Evolutionary conservation across 1,284 basidiomycete species (phyloP).

Genomic region (Coniferiporia sulphurascens): DNA sequence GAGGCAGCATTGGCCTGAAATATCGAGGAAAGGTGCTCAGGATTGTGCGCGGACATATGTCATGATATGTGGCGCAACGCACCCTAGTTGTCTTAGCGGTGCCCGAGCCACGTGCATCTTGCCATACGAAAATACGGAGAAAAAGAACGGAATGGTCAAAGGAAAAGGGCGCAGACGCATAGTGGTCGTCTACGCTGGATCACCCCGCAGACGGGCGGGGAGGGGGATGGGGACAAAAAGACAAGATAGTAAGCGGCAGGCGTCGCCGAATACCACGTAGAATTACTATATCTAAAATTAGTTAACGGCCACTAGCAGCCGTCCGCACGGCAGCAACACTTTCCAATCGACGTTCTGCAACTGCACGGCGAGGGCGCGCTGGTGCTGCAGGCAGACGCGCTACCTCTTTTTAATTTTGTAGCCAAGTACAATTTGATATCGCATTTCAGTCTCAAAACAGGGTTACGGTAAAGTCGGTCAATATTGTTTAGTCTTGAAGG

Average conservation of each 20-base stretch:
- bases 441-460: no score
- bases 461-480: no score
- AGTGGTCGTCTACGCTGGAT: background rate
- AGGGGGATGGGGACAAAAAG: background rate
- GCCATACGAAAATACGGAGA: conserved; percentile 4
- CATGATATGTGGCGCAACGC: background rate
- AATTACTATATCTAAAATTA: no score
- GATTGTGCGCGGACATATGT: background rate
- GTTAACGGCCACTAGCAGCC: no score
- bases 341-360: no score
- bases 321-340: no score
- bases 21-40: background rate
- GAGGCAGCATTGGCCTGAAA: background rate
- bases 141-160: conserved; percentile 4
- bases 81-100: background rate
- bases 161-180: background rate
- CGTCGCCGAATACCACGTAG: no score
- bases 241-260: background rate
- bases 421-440: no score
- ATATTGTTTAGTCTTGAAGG: no score
- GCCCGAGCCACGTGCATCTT: background rate
- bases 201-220: background rate
- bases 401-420: no score
- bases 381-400: no score
- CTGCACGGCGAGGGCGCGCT: no score